Evolutionary conservation across 805 yeast species (phyloP), one percentile per base, ranked within the genome.

Genomic region (Lachancea sp.): DNA sequence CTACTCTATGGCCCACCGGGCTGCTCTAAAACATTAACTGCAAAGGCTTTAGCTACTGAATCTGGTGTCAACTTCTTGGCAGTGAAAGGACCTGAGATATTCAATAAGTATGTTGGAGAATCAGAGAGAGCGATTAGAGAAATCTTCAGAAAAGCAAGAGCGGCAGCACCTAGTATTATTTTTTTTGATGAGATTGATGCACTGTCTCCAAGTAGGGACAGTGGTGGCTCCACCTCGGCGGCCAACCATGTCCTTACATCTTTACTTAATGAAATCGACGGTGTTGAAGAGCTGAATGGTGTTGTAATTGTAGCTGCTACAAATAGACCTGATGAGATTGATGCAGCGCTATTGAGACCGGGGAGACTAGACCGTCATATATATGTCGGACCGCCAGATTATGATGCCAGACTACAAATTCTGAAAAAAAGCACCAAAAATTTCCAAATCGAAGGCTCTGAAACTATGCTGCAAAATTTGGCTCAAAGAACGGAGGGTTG

Each of bases 171-270:
- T 8, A 83, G 95, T 46, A 88, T 90, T 45, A 83, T 90, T 5
- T 90, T 90, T 58, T 89, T 90, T 56, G 98, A 90, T 68, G 99
- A 92, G 62, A 88, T 92, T 37, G 99, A 92, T 64, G 97, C 98
- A 0, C 66, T 92, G 28, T 80, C 95, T 4, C 77, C 84, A 0
- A 81, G 83, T 40, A 70, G 98, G 51, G 83, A 79, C 16, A 73
- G 71, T 3, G 70, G 70, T 8, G 67, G 72, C 2, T 65, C 78
- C 0, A 80, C 87, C 0, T 73, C 82, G 15, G 85, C 85, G 1
- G 77, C 90, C 0, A 86, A 78, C 46, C 83, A 94, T 52, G 97
- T 92, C 0, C 67, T 92, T 44, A 90, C 97, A 2, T 83, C 97
- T 0, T 66, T 92, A 50, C 71, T 92, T 52, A 92, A 90, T 55